phyloP scores from a whole-genome alignment of 2,329 filamentous ascomycete species.

The Myriosclerotinia curreyana region DNA sequence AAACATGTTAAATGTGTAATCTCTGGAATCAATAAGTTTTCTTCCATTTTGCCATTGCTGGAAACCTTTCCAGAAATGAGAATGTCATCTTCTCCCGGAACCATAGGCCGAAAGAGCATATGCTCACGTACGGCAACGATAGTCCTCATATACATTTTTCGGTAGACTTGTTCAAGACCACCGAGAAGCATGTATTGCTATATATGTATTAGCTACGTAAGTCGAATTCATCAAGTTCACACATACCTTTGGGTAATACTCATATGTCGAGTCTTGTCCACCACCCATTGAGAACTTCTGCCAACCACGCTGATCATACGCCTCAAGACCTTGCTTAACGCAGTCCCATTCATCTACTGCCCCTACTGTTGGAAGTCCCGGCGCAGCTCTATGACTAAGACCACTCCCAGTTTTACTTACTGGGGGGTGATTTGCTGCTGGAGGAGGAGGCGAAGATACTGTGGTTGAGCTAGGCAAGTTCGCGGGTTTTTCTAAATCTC shows the following conservation, averaged over 20 bases:
- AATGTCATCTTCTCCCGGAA: constrained; percentile 63
- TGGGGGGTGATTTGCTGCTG: neutral
- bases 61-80: constrained; percentile 66
- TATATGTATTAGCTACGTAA: constrained; percentile 28
- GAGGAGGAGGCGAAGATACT: constrained; percentile 6
- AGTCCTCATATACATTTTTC: constrained; percentile 66
- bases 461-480: neutral
- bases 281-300: constrained; percentile 58
- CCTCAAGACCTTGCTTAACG: constrained; percentile 56
- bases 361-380: neutral
- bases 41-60: constrained; percentile 46
- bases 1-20: constrained; percentile 63
- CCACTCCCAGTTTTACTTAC: neutral
- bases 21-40: constrained; percentile 42
- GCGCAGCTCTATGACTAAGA: neutral
- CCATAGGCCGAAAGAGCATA: constrained; percentile 76
- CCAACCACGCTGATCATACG: constrained; percentile 44
- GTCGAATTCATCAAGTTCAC: neutral
- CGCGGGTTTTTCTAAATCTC: constrained; percentile 20
- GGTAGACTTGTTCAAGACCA: constrained; percentile 69
- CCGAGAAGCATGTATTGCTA: constrained; percentile 72
- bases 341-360: constrained; percentile 46
- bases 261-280: constrained; percentile 67
- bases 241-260: constrained; percentile 64
- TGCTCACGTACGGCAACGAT: constrained; percentile 67